A percentile compares a stretch with the other conserved stretches of the same genome.
Evolutionary conservation across 768 basidiomycete genomes (phyloP).

Genomic region (Tulasnella sp.): DNA sequence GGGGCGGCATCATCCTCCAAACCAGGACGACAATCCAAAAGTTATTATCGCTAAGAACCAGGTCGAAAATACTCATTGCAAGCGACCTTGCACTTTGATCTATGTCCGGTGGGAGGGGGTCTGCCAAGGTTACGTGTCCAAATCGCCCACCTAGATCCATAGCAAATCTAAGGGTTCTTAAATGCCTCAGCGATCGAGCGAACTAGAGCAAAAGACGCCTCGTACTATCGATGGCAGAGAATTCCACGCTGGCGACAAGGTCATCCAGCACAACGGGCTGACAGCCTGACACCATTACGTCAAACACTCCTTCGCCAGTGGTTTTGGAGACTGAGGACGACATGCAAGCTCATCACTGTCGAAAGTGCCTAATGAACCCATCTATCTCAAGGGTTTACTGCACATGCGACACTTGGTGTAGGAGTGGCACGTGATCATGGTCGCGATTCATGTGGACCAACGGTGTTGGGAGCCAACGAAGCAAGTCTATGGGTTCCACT

Average conservation of each 20-base stretch:
- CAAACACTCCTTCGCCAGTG: slow-evolving; percentile 7
- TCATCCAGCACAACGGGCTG: slow-evolving; percentile 27
- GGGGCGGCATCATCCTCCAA: not conserved
- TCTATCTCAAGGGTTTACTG: not conserved
- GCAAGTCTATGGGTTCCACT: not conserved
- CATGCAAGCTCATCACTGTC: not conserved
- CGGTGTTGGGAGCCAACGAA: slow-evolving; percentile 24
- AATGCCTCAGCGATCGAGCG: slow-evolving; percentile 7
- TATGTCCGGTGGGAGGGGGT: slow-evolving; percentile 15
- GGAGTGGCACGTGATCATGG: slow-evolving; percentile 16
- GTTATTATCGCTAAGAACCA: slow-evolving; percentile 9
- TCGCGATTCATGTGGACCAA: slow-evolving; percentile 13
- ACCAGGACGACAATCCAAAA: not conserved
- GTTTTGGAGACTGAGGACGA: slow-evolving; percentile 1
- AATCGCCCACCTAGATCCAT: not conserved
- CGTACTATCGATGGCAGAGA: slow-evolving; percentile 22
- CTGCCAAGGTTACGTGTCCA: not conserved
- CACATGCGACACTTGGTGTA: slow-evolving; percentile 23
- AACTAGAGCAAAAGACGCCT: not conserved
- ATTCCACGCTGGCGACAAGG: slow-evolving; percentile 24
- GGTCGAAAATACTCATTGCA: slow-evolving; percentile 12
- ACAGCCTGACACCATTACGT: not conserved
- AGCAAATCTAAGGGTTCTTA: not conserved
- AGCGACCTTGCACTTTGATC: slow-evolving; percentile 18
- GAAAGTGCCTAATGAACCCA: not conserved